These are phyloP conservation scores for Neurospora cerealis DNA, from an alignment of 495 filamentous ascomycete genomes.

Conservation along the genomic window DNA sequence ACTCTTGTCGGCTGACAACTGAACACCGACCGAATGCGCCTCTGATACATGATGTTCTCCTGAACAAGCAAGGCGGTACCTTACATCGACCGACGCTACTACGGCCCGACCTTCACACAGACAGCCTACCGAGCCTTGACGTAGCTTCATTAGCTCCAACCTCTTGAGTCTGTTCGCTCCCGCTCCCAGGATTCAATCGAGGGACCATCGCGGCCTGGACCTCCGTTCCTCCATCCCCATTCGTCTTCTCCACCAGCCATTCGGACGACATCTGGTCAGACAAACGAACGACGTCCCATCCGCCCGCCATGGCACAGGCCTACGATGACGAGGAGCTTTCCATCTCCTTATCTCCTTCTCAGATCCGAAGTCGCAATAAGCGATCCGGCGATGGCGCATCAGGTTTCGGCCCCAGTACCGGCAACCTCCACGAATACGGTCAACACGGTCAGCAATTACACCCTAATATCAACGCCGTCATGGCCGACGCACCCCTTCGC, in stretches of 20 bases:
- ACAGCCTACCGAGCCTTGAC: neutral
- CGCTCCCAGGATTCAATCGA: neutral
- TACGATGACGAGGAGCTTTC: constrained; percentile 88
- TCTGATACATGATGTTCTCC: neutral
- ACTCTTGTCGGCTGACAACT: neutral
- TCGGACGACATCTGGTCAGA: constrained; percentile 1
- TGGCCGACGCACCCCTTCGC: constrained; percentile 20
- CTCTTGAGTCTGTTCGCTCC: neutral
- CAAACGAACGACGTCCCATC: neutral
- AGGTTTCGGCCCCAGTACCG: constrained; percentile 7
- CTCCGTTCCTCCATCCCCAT: neutral
- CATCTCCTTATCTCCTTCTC: constrained; percentile 63
- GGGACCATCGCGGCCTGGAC: neutral
- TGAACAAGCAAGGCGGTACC: neutral
- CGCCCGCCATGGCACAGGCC: constrained; percentile 40
- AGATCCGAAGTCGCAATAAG: constrained; percentile 44
- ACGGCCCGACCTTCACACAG: neutral
- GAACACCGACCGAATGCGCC: neutral
- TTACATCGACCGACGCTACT: neutral
- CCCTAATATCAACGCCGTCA: constrained; percentile 17
- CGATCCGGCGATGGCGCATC: constrained; percentile 15
- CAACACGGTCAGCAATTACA: constrained; percentile 17
- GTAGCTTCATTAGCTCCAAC: neutral
- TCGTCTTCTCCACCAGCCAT: neutral
- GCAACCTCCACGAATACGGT: constrained; percentile 18